Conservation (phyloP, 805 yeast species). For the Diddensiella transvaalensis region DNA sequence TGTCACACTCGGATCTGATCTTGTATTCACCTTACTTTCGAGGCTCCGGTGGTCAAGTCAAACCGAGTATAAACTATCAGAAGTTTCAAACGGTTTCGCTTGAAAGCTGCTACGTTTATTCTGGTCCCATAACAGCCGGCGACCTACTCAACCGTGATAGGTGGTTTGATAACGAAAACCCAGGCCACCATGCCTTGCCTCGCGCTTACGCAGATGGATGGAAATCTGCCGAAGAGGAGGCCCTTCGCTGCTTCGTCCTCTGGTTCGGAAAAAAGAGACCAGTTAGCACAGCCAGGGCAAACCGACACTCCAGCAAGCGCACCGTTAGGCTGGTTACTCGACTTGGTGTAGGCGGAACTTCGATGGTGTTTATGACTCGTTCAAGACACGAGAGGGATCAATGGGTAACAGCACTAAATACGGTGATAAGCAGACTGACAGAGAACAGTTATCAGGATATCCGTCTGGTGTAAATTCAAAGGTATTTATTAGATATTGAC, state of each 20-base stretch:
- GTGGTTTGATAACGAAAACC: slow-evolving; percentile 45
- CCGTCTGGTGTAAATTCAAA: slow-evolving; percentile 6
- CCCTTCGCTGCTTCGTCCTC: slow-evolving; percentile 71
- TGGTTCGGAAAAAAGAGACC: slow-evolving; percentile 72
- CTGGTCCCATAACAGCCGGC: slow-evolving; percentile 57
- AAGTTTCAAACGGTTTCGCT: slow-evolving; percentile 60
- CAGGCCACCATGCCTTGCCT: slow-evolving; percentile 61
- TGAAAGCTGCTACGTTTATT: slow-evolving; percentile 66
- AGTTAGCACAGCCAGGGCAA: slow-evolving; percentile 2
- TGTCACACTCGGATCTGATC: slow-evolving; percentile 67
- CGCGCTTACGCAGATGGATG: slow-evolving; percentile 79
- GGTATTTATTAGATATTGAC: not conserved
- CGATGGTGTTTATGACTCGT: slow-evolving; percentile 72
- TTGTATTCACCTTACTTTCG: slow-evolving; percentile 53
- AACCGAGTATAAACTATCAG: slow-evolving; percentile 47
- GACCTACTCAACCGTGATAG: slow-evolving; percentile 50
- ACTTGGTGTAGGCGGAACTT: slow-evolving; percentile 63
- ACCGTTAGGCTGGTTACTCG: slow-evolving; percentile 40
- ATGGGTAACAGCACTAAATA: slow-evolving; percentile 57
- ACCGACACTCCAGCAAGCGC: not conserved
- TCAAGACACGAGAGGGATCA: slow-evolving; percentile 78
- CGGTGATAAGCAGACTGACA: slow-evolving; percentile 29
- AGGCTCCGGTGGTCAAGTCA: slow-evolving; percentile 42
- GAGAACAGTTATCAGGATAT: slow-evolving; percentile 22
- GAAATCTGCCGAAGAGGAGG: slow-evolving; percentile 74